These are phyloP conservation scores for Peribolospora kevripleyi DNA, from an alignment of 768 basidiomycete species.

Conservation along the genomic window DNA sequence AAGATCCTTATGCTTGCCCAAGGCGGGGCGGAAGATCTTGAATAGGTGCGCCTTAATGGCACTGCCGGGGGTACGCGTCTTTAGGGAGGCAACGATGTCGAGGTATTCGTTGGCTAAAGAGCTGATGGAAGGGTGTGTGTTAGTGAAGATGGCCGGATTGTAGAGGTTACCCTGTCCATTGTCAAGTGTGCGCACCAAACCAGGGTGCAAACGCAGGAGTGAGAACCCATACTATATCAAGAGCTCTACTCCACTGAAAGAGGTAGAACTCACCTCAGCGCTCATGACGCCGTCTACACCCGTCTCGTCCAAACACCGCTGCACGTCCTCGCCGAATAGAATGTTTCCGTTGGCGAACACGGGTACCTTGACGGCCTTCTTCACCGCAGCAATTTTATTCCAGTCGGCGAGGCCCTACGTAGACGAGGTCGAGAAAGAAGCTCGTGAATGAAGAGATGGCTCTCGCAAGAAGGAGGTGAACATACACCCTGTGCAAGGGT, in stretches of 20 bases:
- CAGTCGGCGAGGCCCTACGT: slow-evolving; percentile 62
- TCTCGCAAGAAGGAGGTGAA: background rate
- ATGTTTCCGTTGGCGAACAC: slow-evolving; percentile 96
- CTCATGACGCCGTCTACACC: slow-evolving; percentile 84
- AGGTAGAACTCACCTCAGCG: slow-evolving; percentile 30
- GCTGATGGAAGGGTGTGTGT: slow-evolving; percentile 15
- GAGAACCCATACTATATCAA: background rate
- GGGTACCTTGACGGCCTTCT: slow-evolving; percentile 59
- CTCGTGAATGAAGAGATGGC: background rate
- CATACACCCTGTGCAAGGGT: background rate
- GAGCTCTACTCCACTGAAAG: no score
- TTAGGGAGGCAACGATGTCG: slow-evolving; percentile 41
- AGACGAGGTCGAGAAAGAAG: background rate
- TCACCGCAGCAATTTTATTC: slow-evolving; percentile 72
- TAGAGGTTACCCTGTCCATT: slow-evolving; percentile 51
- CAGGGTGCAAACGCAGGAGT: background rate
- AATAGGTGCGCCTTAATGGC: slow-evolving; percentile 83
- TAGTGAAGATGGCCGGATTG: slow-evolving; percentile 49
- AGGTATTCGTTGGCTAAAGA: slow-evolving; percentile 62
- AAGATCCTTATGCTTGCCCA: slow-evolving; percentile 40
- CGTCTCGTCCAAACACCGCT: slow-evolving; percentile 51
- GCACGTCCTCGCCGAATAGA: slow-evolving; percentile 61
- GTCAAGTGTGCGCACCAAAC: background rate
- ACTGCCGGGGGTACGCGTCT: slow-evolving; percentile 43
- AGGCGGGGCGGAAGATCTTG: slow-evolving; percentile 61